A percentile compares a stretch with the other conserved stretches of the same genome.
These are phyloP conservation scores for Rhypophila decipiens DNA, from an alignment of 495 filamentous ascomycete genomes.

Conservation along the genomic window DNA sequence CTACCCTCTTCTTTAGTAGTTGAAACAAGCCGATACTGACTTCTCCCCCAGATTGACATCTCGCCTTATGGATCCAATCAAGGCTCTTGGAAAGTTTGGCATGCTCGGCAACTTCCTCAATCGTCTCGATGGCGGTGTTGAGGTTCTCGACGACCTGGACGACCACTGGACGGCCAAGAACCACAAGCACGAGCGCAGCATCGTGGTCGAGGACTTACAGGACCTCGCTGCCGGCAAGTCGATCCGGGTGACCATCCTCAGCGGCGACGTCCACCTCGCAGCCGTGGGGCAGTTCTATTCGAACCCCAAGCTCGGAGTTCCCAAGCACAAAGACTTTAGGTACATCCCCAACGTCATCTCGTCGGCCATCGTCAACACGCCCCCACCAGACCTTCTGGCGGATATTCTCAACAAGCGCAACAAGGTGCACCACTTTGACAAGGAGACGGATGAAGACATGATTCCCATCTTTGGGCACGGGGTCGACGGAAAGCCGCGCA, in stretches of 20 bases:
- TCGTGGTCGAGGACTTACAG: slow-evolving; percentile 84
- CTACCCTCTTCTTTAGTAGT: background rate
- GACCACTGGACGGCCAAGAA: slow-evolving; percentile 97
- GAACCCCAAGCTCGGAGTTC: slow-evolving; percentile 67
- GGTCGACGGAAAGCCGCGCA: slow-evolving; percentile 79
- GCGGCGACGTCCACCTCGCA: slow-evolving; percentile 90
- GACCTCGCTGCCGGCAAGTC: slow-evolving; percentile 86
- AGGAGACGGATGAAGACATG: slow-evolving; percentile 88
- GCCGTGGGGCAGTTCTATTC: slow-evolving; percentile 94
- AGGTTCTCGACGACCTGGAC: slow-evolving; percentile 85
- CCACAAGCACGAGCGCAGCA: slow-evolving; percentile 81
- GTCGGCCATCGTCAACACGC: slow-evolving; percentile 85
- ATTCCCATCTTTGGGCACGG: slow-evolving; percentile 86
- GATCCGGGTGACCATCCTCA: slow-evolving; percentile 90
- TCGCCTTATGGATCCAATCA: slow-evolving; percentile 74
- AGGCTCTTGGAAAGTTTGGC: slow-evolving; percentile 77
- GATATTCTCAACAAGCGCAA: slow-evolving; percentile 92
- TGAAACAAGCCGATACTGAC: slow-evolving; percentile 3
- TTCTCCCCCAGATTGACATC: slow-evolving; percentile 63
- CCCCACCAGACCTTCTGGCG: slow-evolving; percentile 81
- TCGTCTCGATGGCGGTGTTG: slow-evolving; percentile 84
- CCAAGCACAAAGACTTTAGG: slow-evolving; percentile 84
- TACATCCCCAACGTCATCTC: slow-evolving; percentile 92
- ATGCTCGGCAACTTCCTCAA: slow-evolving; percentile 77
- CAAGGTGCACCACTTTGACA: slow-evolving; percentile 82